Evolutionary conservation across 2,329 filamentous ascomycete species (phyloP).

Genomic region (Cladosporium sp.): DNA sequence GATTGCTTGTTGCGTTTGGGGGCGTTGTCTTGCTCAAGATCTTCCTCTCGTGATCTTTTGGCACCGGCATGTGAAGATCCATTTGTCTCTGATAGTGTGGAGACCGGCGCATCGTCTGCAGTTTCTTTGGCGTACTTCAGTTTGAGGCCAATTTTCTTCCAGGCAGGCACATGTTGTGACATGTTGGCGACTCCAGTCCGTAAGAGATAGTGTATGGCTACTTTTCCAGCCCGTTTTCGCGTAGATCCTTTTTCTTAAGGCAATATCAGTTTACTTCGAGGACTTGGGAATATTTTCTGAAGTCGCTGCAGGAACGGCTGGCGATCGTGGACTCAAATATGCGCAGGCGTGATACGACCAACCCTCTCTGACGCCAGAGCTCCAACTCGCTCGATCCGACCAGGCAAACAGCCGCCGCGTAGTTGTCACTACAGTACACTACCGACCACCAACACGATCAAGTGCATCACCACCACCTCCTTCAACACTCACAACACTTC

Average conservation of each 20-base stretch:
- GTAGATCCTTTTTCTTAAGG: neutral
- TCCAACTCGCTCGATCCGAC: neutral
- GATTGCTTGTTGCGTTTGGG: slow-evolving; percentile 11
- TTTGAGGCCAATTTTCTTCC: slow-evolving; percentile 62
- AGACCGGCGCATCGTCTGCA: slow-evolving; percentile 9
- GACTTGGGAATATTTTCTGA: slow-evolving; percentile 14
- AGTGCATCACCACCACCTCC: neutral
- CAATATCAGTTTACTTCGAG: neutral
- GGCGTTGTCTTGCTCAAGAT: neutral
- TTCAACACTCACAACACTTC: neutral
- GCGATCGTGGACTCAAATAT: neutral
- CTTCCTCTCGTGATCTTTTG: slow-evolving; percentile 16
- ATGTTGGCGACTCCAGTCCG: neutral
- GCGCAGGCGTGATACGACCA: neutral
- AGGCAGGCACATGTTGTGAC: slow-evolving; percentile 51
- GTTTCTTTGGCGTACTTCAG: slow-evolving; percentile 54
- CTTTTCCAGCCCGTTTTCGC: neutral
- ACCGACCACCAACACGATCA: slow-evolving; percentile 11
- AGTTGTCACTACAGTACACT: neutral
- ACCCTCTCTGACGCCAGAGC: slow-evolving; percentile 4
- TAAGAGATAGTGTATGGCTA: neutral
- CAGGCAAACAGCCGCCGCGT: slow-evolving; percentile 8
- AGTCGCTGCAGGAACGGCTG: slow-evolving; percentile 12
- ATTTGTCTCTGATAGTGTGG: slow-evolving; percentile 7
- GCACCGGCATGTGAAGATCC: slow-evolving; percentile 8